These are phyloP conservation scores for Tolypocladium guangdongense DNA, from an alignment of 2,329 filamentous ascomycete species.

Conservation along the genomic window DNA sequence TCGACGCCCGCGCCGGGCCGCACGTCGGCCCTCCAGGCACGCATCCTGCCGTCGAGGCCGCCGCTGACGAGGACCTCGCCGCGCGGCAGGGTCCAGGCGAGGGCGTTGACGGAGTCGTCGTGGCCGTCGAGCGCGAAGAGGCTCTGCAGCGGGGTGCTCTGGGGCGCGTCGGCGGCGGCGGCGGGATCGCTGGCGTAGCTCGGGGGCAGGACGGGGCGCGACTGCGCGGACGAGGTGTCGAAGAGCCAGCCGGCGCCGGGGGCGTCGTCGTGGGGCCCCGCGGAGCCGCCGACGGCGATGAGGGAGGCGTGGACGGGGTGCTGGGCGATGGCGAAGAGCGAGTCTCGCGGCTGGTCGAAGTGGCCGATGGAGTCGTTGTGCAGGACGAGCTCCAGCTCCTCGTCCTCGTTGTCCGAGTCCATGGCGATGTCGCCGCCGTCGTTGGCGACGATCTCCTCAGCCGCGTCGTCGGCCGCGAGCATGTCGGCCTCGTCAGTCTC, in stretches of 20 bases:
- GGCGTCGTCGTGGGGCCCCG: conserved; percentile 45
- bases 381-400: conserved; percentile 66
- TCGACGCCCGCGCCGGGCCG: conserved; percentile 34
- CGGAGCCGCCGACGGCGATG: conserved; percentile 74
- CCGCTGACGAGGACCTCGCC: conserved; percentile 82
- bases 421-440: conserved; percentile 63
- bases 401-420: conserved; percentile 65
- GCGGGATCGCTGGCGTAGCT: conserved; percentile 60
- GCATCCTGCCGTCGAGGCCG: conserved; percentile 75
- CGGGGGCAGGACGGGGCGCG: conserved; percentile 59
- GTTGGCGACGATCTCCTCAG: conserved; percentile 54
- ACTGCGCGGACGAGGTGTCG: conserved; percentile 55
- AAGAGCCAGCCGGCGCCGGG: conserved; percentile 79
- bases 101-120: conserved; percentile 78
- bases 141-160: conserved; percentile 47
- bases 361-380: conserved; percentile 90
- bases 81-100: conserved; percentile 71
- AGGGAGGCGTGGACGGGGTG: conserved; percentile 71
- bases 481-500: conserved; percentile 41
- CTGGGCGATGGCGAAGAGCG: conserved; percentile 88
- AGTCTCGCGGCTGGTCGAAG: conserved; percentile 84
- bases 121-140: conserved; percentile 79
- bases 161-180: conserved; percentile 32
- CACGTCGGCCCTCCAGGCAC: conserved; percentile 51
- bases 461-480: conserved; percentile 66